Evolutionary conservation across 495 filamentous ascomycete genomes (phyloP).

Genomic region (Ascodesmis nigricans): DNA sequence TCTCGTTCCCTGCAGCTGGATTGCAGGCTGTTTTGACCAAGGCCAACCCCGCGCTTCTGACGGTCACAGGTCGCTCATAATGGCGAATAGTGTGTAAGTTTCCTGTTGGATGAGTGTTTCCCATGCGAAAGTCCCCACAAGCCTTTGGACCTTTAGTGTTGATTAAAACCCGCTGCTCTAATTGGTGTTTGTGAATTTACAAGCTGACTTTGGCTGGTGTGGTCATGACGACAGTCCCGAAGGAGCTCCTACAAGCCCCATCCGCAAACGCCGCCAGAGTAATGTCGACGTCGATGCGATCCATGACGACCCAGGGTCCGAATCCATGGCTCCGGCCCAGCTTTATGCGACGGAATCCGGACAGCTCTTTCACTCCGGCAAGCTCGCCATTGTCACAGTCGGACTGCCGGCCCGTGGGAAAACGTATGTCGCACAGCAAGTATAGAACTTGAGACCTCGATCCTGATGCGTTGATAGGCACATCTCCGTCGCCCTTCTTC

Average conservation of each 20-base stretch:
- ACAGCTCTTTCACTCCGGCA: slow-evolving; percentile 84
- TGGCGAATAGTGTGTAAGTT: too few relatives aligned
- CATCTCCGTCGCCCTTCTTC: slow-evolving; percentile 80
- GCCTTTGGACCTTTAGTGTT: too few relatives aligned
- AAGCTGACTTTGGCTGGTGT: slow-evolving; percentile 14
- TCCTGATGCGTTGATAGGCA: slow-evolving; percentile 34
- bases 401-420: slow-evolving; percentile 91
- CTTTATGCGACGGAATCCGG: slow-evolving; percentile 96
- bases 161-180: too few relatives aligned
- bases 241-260: slow-evolving; percentile 2
- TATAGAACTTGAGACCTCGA: slow-evolving; percentile 1
- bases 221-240: slow-evolving; percentile 13
- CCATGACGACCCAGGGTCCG: slow-evolving; percentile 70
- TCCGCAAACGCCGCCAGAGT: slow-evolving; percentile 44
- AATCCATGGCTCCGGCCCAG: slow-evolving; percentile 71
- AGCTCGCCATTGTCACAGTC: slow-evolving; percentile 92
- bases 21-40: too few relatives aligned
- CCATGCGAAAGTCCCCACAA: too few relatives aligned
- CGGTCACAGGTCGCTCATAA: too few relatives aligned
- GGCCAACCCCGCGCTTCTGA: too few relatives aligned
- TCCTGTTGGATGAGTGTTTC: too few relatives aligned
- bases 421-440: slow-evolving; percentile 39
- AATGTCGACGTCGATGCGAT: slow-evolving; percentile 95
- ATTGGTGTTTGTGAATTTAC: too few relatives aligned
- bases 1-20: too few relatives aligned